Percentiles rank a stretch among this genome's conserved stretches.
phyloP scores from a whole-genome alignment of 1,284 basidiomycete species.

The Coniferiporia sulphurascens region DNA sequence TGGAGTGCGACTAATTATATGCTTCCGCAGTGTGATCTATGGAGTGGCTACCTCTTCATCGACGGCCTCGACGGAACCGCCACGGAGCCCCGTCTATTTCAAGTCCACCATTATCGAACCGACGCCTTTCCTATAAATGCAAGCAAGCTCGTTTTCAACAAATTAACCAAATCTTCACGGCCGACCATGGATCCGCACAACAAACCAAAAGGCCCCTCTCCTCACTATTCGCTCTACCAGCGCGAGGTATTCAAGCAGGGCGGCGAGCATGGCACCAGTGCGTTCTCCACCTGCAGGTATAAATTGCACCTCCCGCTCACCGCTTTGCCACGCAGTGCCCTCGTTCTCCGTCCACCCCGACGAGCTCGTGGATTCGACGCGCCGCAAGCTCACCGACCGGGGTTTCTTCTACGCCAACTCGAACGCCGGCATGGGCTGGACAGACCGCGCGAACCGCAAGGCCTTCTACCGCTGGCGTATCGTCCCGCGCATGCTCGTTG shows the following conservation, averaged over 20 bases:
- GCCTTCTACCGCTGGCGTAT: conserved; percentile 50
- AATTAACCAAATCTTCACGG: not conserved
- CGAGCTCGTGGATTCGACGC: conserved; percentile 44
- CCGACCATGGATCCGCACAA: conserved; percentile 46
- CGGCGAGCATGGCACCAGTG: conserved; percentile 36
- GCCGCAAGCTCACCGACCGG: conserved; percentile 46
- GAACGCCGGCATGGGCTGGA: conserved; percentile 53
- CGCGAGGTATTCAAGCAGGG: conserved; percentile 47
- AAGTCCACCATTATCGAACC: too few relatives aligned
- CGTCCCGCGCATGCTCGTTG: conserved; percentile 54
- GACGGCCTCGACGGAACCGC: too few relatives aligned
- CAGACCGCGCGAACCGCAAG: conserved; percentile 49
- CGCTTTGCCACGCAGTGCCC: conserved; percentile 25
- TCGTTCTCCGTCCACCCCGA: conserved; percentile 44
- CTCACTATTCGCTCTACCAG: conserved; percentile 53
- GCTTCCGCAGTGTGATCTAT: too few relatives aligned
- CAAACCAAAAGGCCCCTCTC: conserved; percentile 46
- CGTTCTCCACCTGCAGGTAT: conserved; percentile 15
- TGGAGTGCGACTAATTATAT: too few relatives aligned
- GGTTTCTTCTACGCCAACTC: conserved; percentile 54
- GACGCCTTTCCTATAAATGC: not conserved
- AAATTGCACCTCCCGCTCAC: not conserved
- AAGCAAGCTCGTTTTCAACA: not conserved
- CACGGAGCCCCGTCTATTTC: too few relatives aligned
- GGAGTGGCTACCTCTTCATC: too few relatives aligned